A percentile compares a stretch with the other conserved stretches of the same genome.
phyloP scores from a whole-genome alignment of 768 basidiomycete genomes.

The Clathrus columnatus region DNA sequence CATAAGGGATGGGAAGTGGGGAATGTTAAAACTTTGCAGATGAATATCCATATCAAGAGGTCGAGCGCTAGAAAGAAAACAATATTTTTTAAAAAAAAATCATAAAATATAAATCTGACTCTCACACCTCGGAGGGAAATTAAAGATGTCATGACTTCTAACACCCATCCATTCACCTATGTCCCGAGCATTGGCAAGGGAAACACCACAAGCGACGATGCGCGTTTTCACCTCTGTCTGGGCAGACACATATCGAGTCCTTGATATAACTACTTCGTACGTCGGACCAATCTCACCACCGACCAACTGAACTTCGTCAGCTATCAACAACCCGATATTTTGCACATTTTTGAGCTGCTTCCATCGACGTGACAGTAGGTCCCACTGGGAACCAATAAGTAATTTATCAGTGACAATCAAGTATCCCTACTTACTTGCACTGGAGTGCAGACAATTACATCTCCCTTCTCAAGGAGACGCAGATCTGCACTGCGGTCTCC shows the following conservation, averaged over 20 bases:
- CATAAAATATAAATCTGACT: neutral
- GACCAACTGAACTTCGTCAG: conserved; percentile 91
- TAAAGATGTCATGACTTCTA: conserved; percentile 90
- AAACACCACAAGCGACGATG: conserved; percentile 91
- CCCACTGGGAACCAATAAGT: conserved; percentile 57
- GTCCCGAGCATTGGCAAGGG: conserved; percentile 91
- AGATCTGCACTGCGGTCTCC: conserved; percentile 92
- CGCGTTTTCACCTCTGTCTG: conserved; percentile 90
- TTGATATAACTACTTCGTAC: conserved; percentile 91
- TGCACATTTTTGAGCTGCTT: conserved; percentile 95
- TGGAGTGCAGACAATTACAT: conserved; percentile 92
- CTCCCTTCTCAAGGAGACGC: conserved; percentile 80
- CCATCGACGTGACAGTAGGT: conserved; percentile 90
- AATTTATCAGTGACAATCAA: neutral
- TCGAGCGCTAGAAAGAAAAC: conserved; percentile 55
- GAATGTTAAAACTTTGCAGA: conserved; percentile 88
- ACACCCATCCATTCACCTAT: conserved; percentile 98
- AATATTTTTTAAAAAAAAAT: neutral
- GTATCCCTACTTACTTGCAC: conserved; percentile 51
- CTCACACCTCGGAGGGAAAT: conserved; percentile 82
- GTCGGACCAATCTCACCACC: conserved; percentile 94
- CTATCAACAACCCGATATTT: conserved; percentile 84
- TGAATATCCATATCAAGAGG: conserved; percentile 97
- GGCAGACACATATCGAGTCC: conserved; percentile 93
- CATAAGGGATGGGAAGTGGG: conserved; percentile 99